Base-by-base conservation (phyloP, 441 rosid genomes). In the Pelargonium australe region DNA sequence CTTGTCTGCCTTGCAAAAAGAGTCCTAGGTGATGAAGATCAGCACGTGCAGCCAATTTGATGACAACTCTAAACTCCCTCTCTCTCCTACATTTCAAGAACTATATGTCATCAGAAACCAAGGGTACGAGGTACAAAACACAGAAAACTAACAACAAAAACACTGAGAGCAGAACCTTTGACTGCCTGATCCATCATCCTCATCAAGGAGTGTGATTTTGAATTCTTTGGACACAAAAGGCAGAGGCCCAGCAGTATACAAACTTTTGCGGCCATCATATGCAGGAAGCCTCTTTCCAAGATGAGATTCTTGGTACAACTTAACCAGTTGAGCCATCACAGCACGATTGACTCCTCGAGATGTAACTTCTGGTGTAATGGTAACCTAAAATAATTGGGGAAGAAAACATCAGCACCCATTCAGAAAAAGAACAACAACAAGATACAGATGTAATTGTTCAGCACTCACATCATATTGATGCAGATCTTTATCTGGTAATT, bases 221-320 rank as follows among this genome's bases (percentile, higher is more conserved):
- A 94, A 94, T 81, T 91, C 96, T 80, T 90, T 91, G 85, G 88
- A 83, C 63, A 80, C 77, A 69, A 95, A 95, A 34, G 99, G 98
- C 76, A 95, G 92, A 63, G 86, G 87, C 53, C 98, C 99, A 64
- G 99, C 97, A 0, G 99, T 95, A 80, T 95, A 95, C 70, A 95
- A 87, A 51, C 91, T 87, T 81, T 87, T 95, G 76, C 92, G 82
- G 79, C 99, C 99, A 79, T 95, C 99, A 43, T 91, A 95, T 71
- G 99, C 99, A 53, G 98, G 99, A 62, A 95, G 84, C 78, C 95
- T 84, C 81, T 75, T 85, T 69, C 99, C 98, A 11, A 95, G 79
- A 63, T 89, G 92, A 71, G 99, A 86, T 77, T 90, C 97, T 80
- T 82, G 86, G 75, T 92, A 84, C 49, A 83, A 76, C 80, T 81